Percentiles rank a stretch among this genome's conserved stretches.
Conservation (phyloP, 2,329 filamentous ascomycete genomes). For the Ceratocystis colombiana region DNA sequence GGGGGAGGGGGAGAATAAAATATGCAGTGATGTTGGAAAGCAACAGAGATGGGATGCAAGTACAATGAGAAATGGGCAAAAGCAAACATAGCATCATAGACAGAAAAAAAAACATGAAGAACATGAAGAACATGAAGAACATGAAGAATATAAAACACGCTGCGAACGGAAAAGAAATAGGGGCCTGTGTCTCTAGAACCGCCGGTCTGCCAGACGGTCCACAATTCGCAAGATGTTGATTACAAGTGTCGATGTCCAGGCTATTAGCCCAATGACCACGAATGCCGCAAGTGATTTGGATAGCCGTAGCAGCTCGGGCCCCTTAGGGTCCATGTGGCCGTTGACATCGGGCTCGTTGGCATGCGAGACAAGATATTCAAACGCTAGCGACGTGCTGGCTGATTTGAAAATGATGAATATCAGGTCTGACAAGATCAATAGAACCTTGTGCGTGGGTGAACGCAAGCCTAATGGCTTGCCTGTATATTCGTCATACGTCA, state of each 20-base stretch:
- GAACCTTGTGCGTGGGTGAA: conserved; percentile 72
- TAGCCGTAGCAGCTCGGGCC: conserved; percentile 28
- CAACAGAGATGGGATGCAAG: background rate
- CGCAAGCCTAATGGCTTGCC: conserved; percentile 85
- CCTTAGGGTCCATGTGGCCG: conserved; percentile 20
- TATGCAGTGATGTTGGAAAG: no score
- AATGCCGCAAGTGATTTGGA: conserved; percentile 64
- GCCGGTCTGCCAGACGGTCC: conserved; percentile 45
- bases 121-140: background rate
- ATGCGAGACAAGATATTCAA: conserved; percentile 64
- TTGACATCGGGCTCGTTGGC: conserved; percentile 34
- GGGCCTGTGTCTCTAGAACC: conserved; percentile 3
- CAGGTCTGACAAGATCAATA: conserved; percentile 80
- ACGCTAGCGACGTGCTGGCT: conserved; percentile 81
- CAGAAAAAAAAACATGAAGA: background rate
- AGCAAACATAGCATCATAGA: background rate
- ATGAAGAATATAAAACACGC: background rate
- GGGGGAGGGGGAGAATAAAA: background rate
- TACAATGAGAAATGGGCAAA: background rate
- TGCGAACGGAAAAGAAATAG: background rate
- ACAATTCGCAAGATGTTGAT: conserved; percentile 69
- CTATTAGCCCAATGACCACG: conserved; percentile 67
- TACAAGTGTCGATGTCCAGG: conserved; percentile 85
- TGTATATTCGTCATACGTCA: conserved; percentile 94
- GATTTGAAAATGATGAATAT: conserved; percentile 97